Percentiles rank a stretch among this genome's conserved stretches.
phyloP scores from a whole-genome alignment of 176 grass and related monocot genomes.

The sorghum (Sorghum bicolor) region Sorghum_bicolor_NCBIv3 NC_012870.2:74875001-74875500 shows the following conservation, averaged over 20 bases:
- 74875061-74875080: neutral
- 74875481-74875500: conserved; percentile 15
- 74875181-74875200: neutral
- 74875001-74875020: conserved; percentile 30
- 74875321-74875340: neutral
- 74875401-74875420: conserved; percentile 27
- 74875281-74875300: neutral
- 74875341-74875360: too few species aligned
- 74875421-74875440: conserved; percentile 33
- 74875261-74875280: neutral
- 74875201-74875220: neutral
- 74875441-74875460: conserved; percentile 29
- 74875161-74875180: neutral
- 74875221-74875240: neutral
- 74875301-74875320: neutral
- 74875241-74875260: conserved; percentile 15
- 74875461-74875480: conserved; percentile 36
- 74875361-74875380: neutral
- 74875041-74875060: neutral
- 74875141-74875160: neutral
- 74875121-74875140: neutral
- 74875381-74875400: neutral
- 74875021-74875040: neutral
- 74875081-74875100: neutral
- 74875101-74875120: neutral